Evolutionary conservation across 176 grass and related monocot genomes (phyloP), one percentile per base, ranked within the genome.

Genomic region (Oryza meyeriana): DNA sequence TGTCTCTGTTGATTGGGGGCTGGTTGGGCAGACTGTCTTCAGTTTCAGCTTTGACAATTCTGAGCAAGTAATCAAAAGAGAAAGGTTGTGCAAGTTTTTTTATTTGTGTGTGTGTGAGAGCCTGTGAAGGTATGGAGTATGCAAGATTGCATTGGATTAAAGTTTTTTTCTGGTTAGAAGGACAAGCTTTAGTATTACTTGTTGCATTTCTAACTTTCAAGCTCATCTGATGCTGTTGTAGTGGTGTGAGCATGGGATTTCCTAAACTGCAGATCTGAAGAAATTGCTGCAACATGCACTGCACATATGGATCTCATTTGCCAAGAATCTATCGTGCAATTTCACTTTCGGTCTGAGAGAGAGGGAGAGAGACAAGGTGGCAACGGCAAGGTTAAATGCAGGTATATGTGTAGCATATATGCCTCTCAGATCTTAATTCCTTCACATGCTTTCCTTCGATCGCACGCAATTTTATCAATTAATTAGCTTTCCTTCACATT

Each of bases 181-280:
- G 45, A 55, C 20, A 55, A 55, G 20, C 47, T 52, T 52, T 17
- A 52, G 47, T 52, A 8, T n/a, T 57, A 57, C 52, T n/a, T 57
- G 52, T 22, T 57, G 20, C 18, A n/a, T 50, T 10, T 24, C 52
- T 57, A 57, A 57, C 52, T 22, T 57, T 57, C 52, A 24, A n/a
- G 22, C 20, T 57, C 20, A 24, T 57, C 8, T 57, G 52, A 57
- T 3, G 16, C 17, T 45, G 47, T 8, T 52, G 16, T 52, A 20
- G 4, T n/a, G n/a, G n/a, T 58, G 52, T 71, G 64, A 66, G 29
- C 71, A 84, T 88, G 92, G 71, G 88, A 88, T 91, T 91, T 91
- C 92, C 81, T 88, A 85, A 88, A 94, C 92, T 85, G 36, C 66
- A 33, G 71, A 83, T 77, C 72, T 30, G 55, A 34, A 86, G 55